phyloP scores from a whole-genome alignment of 768 basidiomycete species.

The Phanerodontia chrysosporium region DNA sequence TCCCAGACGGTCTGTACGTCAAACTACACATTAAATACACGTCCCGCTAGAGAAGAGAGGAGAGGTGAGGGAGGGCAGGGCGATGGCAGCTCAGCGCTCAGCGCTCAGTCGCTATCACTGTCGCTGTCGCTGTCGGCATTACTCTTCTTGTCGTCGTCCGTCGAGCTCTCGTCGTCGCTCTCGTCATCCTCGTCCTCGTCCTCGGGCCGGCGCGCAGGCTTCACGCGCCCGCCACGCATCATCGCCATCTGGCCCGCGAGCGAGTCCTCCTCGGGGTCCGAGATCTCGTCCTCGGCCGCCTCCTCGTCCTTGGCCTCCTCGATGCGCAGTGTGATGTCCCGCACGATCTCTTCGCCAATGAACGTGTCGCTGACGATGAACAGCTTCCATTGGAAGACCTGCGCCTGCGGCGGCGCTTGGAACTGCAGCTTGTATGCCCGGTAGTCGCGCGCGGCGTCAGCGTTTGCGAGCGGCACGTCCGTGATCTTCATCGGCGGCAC shows the following conservation, averaged over 20 bases:
- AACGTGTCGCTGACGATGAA: constrained; percentile 86
- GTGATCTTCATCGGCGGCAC: constrained; percentile 82
- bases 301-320: constrained; percentile 66
- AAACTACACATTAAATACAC: not conserved
- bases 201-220: constrained; percentile 45
- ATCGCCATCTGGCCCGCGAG: constrained; percentile 97
- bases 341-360: constrained; percentile 72
- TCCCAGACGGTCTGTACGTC: not conserved
- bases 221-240: constrained; percentile 87
- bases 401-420: constrained; percentile 85
- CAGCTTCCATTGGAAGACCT: constrained; percentile 85
- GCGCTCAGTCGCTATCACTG: constrained; percentile 34
- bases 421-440: constrained; percentile 90
- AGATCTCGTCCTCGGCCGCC: constrained; percentile 85
- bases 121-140: too few relatives aligned
- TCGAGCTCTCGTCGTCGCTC: constrained; percentile 49
- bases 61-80: too few relatives aligned
- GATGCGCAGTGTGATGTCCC: constrained; percentile 80
- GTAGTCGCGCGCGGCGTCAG: constrained; percentile 50
- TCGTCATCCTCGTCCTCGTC: constrained; percentile 44
- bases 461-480: constrained; percentile 68
- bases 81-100: too few relatives aligned
- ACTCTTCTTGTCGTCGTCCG: constrained; percentile 40
- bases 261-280: constrained; percentile 95
- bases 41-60: not conserved